Conservation (phyloP, 768 basidiomycete genomes). For the Podaxis rugospora region DNA sequence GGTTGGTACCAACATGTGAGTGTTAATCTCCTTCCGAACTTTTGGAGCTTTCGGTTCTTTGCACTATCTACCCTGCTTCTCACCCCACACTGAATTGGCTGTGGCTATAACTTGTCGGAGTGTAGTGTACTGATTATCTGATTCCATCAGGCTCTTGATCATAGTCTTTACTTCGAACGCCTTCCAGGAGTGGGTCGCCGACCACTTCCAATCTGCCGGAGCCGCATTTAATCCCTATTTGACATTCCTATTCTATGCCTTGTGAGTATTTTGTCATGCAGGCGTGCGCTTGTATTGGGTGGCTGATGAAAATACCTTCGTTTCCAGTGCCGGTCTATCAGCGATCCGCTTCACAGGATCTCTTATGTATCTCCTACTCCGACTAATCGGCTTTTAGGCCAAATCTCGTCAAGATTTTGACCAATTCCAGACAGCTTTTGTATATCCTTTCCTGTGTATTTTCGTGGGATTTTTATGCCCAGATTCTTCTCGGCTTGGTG, state of each 20-base stretch:
- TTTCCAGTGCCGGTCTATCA: conserved; percentile 69
- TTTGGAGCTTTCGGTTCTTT: conserved; percentile 6
- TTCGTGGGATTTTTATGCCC: background rate
- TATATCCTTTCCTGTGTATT: background rate
- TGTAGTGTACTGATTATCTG: conserved; percentile 7
- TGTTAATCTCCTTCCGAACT: conserved; percentile 17
- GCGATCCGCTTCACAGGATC: conserved; percentile 81
- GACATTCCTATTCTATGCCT: conserved; percentile 69
- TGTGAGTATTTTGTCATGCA: conserved; percentile 27
- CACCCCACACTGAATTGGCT: background rate
- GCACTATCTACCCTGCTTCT: conserved; percentile 8
- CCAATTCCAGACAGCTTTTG: background rate
- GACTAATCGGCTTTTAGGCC: conserved; percentile 56
- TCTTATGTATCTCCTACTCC: conserved; percentile 71
- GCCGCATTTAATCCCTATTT: conserved; percentile 86
- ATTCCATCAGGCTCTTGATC: conserved; percentile 53
- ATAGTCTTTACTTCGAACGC: conserved; percentile 71
- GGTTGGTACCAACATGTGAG: conserved; percentile 83
- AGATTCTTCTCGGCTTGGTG: background rate
- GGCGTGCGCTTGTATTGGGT: background rate
- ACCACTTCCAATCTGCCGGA: conserved; percentile 45
- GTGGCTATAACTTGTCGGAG: conserved; percentile 1
- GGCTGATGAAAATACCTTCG: background rate
- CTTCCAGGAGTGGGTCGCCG: conserved; percentile 71
- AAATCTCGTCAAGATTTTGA: background rate